Conservation (phyloP, 768 basidiomycete genomes). For the Auriculariales sp. region DNA sequence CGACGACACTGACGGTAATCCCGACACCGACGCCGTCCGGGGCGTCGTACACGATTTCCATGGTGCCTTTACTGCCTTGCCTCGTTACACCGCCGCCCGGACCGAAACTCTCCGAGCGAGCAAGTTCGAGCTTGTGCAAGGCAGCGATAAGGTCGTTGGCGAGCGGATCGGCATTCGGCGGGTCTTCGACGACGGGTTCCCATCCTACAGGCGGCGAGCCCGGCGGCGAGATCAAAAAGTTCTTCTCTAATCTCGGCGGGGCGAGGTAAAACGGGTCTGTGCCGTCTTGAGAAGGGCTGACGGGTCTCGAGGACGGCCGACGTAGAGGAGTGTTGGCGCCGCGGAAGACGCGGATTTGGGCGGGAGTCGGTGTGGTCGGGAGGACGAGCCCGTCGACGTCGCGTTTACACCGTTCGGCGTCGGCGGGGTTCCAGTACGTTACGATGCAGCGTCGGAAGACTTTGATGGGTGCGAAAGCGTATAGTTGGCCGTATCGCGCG, state of each 20-base stretch:
- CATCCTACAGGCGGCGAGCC: constrained; percentile 96
- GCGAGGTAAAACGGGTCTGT: constrained; percentile 37
- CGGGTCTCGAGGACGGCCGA: constrained; percentile 13
- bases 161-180: constrained; percentile 69
- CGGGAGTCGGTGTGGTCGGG: constrained; percentile 2
- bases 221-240: constrained; percentile 95
- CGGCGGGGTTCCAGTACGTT: constrained; percentile 51
- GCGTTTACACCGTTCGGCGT: constrained; percentile 53
- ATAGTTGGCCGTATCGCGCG: constrained; percentile 60
- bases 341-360: constrained; percentile 42
- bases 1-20: background rate
- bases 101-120: constrained; percentile 8
- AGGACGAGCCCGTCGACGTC: constrained; percentile 42
- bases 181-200: constrained; percentile 84
- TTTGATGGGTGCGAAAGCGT: constrained; percentile 78
- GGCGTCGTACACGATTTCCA: background rate
- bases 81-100: background rate
- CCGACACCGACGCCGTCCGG: background rate
- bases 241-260: constrained; percentile 74
- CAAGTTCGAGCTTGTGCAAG: constrained; percentile 49
- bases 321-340: constrained; percentile 54
- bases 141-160: constrained; percentile 82
- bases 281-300: constrained; percentile 9
- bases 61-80: background rate
- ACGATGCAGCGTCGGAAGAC: constrained; percentile 73